These are phyloP conservation scores for Austroboletus novae-zelandiae DNA, from an alignment of 1,284 basidiomycete genomes.

Conservation along the genomic window DNA sequence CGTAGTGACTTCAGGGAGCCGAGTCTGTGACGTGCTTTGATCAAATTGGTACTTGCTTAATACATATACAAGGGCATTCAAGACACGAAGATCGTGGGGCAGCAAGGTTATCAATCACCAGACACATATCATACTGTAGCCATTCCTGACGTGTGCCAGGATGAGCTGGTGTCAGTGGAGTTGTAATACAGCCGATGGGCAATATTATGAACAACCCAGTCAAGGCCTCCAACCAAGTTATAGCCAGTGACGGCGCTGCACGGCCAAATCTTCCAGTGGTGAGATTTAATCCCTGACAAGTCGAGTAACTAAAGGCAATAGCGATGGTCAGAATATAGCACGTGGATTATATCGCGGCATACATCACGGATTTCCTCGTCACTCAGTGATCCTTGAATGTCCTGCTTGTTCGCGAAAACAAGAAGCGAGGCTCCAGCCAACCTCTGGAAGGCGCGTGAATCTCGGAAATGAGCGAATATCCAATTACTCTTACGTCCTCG, in stretches of 20 bases:
- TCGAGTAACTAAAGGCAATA: conserved; percentile 61
- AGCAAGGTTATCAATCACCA: conserved; percentile 1
- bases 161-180: conserved; percentile 18
- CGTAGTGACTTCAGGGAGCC: conserved; percentile 4
- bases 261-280: conserved; percentile 88
- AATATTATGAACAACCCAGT: conserved; percentile 95
- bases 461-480: conserved; percentile 13
- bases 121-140: conserved; percentile 1
- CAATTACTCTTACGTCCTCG: conserved; percentile 75
- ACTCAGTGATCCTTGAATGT: conserved; percentile 85
- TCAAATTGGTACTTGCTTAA: conserved; percentile 3
- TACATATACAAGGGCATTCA: conserved; percentile 3
- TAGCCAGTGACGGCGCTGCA: conserved; percentile 91
- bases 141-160: conserved; percentile 1
- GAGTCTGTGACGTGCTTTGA: conserved; percentile 13
- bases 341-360: conserved; percentile 31
- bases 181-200: conserved; percentile 77
- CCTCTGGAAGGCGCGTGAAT: conserved; percentile 51
- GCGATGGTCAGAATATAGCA: conserved; percentile 9
- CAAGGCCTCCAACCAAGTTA: conserved; percentile 82
- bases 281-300: conserved; percentile 75
- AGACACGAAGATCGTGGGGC: conserved; percentile 11
- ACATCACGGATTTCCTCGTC: conserved; percentile 82
- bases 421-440: conserved; percentile 92
- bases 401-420: conserved; percentile 99